Conservation (phyloP, 805 yeast genomes). For the Candida germanica region DNA sequence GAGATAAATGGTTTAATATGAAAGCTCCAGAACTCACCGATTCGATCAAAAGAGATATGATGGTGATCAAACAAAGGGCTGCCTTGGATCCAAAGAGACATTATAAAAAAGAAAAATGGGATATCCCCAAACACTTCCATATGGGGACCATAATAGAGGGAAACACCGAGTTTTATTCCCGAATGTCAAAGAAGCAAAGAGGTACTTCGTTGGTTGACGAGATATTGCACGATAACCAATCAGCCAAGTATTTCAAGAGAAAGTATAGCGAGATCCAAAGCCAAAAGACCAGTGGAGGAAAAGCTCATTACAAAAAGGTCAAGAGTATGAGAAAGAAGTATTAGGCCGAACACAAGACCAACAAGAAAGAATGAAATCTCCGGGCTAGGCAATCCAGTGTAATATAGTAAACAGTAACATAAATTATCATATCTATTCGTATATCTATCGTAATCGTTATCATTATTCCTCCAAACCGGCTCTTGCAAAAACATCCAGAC, state of each 20-base stretch:
- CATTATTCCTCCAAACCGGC: slow-evolving; percentile 34
- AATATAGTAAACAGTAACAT: no score
- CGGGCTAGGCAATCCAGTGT: not conserved
- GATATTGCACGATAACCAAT: slow-evolving; percentile 66
- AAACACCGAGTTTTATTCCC: slow-evolving; percentile 70
- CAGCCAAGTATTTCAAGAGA: slow-evolving; percentile 77
- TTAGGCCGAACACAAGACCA: slow-evolving; percentile 13
- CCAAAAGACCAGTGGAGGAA: slow-evolving; percentile 60
- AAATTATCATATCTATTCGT: no score
- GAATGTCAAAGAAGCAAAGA: slow-evolving; percentile 68
- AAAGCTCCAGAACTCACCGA: slow-evolving; percentile 75
- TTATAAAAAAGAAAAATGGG: slow-evolving; percentile 83
- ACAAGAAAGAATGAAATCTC: not conserved
- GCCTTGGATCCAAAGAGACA: slow-evolving; percentile 95
- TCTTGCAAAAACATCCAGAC: slow-evolving; percentile 49
- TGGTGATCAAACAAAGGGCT: slow-evolving; percentile 77
- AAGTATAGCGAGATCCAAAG: slow-evolving; percentile 78
- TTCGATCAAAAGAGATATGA: slow-evolving; percentile 69
- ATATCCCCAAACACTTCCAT: slow-evolving; percentile 74
- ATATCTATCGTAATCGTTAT: no score
- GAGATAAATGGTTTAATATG: slow-evolving; percentile 75
- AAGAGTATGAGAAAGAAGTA: slow-evolving; percentile 57
- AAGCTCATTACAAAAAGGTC: slow-evolving; percentile 60
- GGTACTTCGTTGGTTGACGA: slow-evolving; percentile 80
- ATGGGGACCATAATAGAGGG: slow-evolving; percentile 87